Evolutionary conservation across 2,329 filamentous ascomycete genomes (phyloP).

Genomic region (Cordyceps cicadae): DNA sequence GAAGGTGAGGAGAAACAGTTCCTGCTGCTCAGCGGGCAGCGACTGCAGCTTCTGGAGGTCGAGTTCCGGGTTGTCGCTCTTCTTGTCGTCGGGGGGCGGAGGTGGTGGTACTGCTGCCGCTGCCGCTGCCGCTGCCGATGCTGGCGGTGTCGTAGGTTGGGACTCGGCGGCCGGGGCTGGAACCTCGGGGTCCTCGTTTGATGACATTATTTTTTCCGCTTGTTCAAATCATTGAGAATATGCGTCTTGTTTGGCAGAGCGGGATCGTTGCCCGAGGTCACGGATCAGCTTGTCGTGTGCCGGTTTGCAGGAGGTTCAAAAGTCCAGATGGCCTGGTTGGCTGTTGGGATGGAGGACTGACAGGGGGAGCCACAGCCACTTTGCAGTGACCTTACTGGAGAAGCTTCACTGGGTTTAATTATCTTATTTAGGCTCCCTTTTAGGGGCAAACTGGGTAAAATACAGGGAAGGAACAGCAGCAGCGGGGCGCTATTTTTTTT

Average conservation of each 20-base stretch:
- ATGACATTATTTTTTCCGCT: constrained; percentile 25
- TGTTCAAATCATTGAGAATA: constrained; percentile 4
- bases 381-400: constrained; percentile 4
- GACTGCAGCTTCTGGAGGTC: constrained; percentile 83
- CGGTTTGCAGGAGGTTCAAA: background rate
- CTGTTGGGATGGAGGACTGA: background rate
- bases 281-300: constrained; percentile 6
- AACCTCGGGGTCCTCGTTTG: constrained; percentile 28
- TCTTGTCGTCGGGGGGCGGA: constrained; percentile 20
- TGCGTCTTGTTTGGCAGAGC: background rate
- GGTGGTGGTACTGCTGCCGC: background rate
- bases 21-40: constrained; percentile 88
- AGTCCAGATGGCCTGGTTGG: constrained; percentile 1
- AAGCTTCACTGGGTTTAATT: background rate
- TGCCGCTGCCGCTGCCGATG: background rate
- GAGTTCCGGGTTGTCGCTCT: constrained; percentile 62
- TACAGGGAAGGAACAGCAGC: too few relatives aligned
- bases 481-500: too few relatives aligned
- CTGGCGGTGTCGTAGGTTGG: constrained; percentile 28
- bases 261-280: background rate
- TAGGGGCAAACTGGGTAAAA: background rate
- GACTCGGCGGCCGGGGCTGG: constrained; percentile 16
- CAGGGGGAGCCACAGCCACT: constrained; percentile 6
- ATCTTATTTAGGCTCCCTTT: background rate
- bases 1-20: constrained; percentile 86